These are phyloP conservation scores for Candida pseudocylindracea DNA, from an alignment of 1,139 yeast genomes.

Conservation along the genomic window DNA sequence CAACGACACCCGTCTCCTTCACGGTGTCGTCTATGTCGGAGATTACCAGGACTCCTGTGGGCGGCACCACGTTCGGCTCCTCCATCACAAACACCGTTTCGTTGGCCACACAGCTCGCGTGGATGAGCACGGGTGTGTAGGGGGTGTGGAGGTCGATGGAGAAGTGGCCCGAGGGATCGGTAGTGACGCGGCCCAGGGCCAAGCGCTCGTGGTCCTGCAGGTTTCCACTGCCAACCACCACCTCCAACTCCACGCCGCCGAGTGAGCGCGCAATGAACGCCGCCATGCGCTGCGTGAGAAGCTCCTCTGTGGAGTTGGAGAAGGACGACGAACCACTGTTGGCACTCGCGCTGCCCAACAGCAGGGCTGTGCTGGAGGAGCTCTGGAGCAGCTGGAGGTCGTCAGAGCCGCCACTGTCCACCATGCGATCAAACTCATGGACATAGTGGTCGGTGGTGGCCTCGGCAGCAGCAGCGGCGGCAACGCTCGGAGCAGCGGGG, in stretches of 20 bases:
- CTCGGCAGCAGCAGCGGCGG: conserved; percentile 3
- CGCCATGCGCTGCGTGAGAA: conserved; percentile 29
- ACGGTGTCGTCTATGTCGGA: conserved; percentile 93
- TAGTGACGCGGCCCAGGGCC: conserved; percentile 10
- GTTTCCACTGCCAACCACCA: conserved; percentile 24
- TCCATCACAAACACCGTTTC: conserved; percentile 23
- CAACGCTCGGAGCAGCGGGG: not conserved
- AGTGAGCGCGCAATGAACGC: conserved; percentile 38
- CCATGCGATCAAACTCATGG: conserved; percentile 2
- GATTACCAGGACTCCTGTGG: conserved; percentile 46
- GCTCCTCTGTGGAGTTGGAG: conserved; percentile 9
- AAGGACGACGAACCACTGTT: conserved; percentile 3
- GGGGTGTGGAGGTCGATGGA: conserved; percentile 21
- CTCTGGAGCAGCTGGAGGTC: conserved; percentile 1
- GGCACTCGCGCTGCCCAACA: conserved; percentile 4
- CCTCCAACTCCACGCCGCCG: conserved; percentile 25
- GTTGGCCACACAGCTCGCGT: conserved; percentile 16
- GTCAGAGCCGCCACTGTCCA: conserved; percentile 1
- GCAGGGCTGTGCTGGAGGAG: conserved; percentile 3
- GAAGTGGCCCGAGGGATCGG: conserved; percentile 44
- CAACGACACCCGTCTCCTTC: conserved; percentile 72
- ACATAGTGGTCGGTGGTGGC: conserved; percentile 2
- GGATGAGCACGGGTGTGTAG: conserved; percentile 31
- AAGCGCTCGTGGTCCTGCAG: conserved; percentile 1
- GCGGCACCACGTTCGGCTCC: conserved; percentile 18